Evolutionary conservation across 2,329 filamentous ascomycete species (phyloP), one percentile per base, ranked within the genome.

Genomic region (Colletotrichum scovillei): DNA sequence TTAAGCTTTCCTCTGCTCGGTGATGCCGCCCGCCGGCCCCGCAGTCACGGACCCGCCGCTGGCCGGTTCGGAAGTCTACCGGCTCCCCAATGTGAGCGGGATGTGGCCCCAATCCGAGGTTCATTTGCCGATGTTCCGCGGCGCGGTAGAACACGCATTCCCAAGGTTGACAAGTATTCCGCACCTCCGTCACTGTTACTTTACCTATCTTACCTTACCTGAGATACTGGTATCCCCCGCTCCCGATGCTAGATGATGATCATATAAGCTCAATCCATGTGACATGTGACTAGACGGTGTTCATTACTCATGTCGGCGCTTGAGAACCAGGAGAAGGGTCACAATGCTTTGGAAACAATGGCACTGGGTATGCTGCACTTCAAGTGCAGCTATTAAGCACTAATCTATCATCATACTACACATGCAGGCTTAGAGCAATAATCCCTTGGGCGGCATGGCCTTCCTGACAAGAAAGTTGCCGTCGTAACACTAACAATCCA

Each of bases 1-100:
- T 57, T 32, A 58, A 57, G 46, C 60, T 63, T 59, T 69, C 28
- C 22, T 60, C 30, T 46, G 19, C 14, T 55, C 65, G 58, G 64
- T 14, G 49, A 63, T 26, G 26, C 60, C 42, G 42, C 42, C 42
- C 11, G 42, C 30, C 16, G 32, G 59, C 35, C 64, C 69, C 38
- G 14, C n/a, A 3, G 6, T 35, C 38, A 22, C 42, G 28, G 42
- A 35, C 53, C 49, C 9, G 9, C 22, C 19, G 6, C 16, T 24
- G 57, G 4, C 24, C 53, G 59, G 14, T 30, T 30, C 53, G 28
- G 65, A 32, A 35, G 28, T 56, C 66, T 59, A 7, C 42, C 52
- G 58, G 38, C 3, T 28, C 22, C 42, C 22, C 16, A 8, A 6
- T 49, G 22, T 24, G 42, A 28, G 28, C 35, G 52, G 57, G 3